Evolutionary conservation across 2,329 filamentous ascomycete species (phyloP).

Genomic region (Aspergillus cejpii): DNA sequence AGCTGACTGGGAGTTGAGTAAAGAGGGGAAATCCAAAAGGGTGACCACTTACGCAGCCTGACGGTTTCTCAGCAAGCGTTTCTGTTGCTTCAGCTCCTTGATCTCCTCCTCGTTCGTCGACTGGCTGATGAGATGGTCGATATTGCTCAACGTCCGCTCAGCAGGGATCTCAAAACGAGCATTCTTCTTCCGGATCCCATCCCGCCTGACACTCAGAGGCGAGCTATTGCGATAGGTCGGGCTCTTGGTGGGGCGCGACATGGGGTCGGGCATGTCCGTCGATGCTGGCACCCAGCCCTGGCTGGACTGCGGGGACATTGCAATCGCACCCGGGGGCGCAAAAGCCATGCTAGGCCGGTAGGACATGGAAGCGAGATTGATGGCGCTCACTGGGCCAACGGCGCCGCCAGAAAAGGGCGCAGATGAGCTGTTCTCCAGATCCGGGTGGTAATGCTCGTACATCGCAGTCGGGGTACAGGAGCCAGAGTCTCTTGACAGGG

Average conservation of each 20-base stretch:
- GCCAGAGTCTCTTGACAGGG: conserved; percentile 58
- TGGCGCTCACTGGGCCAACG: conserved; percentile 36
- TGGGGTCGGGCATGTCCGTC: conserved; percentile 45
- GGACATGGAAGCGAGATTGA: conserved; percentile 36
- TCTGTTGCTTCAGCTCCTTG: conserved; percentile 98
- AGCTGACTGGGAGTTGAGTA: conserved; percentile 10
- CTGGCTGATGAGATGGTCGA: conserved; percentile 83
- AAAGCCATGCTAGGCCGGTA: conserved; percentile 47
- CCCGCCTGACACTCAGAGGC: conserved; percentile 64
- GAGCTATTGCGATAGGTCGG: conserved; percentile 64
- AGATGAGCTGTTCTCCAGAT: conserved; percentile 44
- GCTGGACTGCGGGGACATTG: conserved; percentile 57
- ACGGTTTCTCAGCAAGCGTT: conserved; percentile 86
- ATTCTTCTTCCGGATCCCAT: conserved; percentile 98
- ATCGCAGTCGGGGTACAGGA: conserved; percentile 67
- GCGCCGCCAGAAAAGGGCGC: conserved; percentile 40
- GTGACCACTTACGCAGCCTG: conserved; percentile 79
- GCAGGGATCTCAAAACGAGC: conserved; percentile 94
- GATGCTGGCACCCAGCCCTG: conserved; percentile 50
- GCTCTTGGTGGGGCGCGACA: conserved; percentile 54
- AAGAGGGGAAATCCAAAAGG: conserved; percentile 12
- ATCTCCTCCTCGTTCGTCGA: conserved; percentile 79
- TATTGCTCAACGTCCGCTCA: conserved; percentile 87
- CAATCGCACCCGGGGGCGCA: conserved; percentile 44
- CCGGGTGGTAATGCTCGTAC: conserved; percentile 57